Percentiles rank a stretch among this genome's conserved stretches.
Conservation (phyloP, 1,284 basidiomycete species). For the Apiotrichum gamsii region DNA sequence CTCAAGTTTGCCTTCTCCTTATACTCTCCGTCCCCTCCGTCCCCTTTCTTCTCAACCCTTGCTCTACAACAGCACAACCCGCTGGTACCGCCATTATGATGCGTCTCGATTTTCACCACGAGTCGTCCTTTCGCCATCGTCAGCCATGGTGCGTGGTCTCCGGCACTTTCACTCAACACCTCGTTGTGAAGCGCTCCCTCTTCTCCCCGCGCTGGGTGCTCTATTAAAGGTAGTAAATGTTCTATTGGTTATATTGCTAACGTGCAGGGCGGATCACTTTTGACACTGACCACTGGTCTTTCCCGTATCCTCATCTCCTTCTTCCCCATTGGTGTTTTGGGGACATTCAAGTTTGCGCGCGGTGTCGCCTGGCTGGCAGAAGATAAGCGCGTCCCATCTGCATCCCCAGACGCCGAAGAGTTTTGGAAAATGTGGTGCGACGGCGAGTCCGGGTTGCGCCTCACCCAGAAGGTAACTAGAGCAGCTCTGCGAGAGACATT, state of each 20-base stretch:
- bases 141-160: too few relatives aligned
- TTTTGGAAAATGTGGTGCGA: constrained; percentile 44
- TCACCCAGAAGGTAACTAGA: too few relatives aligned
- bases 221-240: constrained; percentile 45
- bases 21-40: too few relatives aligned
- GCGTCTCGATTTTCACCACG: too few relatives aligned
- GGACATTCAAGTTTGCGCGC: constrained; percentile 23
- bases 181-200: constrained; percentile 36
- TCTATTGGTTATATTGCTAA: not conserved
- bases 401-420: constrained; percentile 31
- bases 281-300: constrained; percentile 36
- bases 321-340: constrained; percentile 40
- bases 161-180: constrained; percentile 36
- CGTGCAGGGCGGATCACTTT: constrained; percentile 49
- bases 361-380: constrained; percentile 24
- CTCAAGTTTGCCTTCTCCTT: too few relatives aligned
- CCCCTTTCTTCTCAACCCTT: too few relatives aligned
- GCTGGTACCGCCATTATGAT: too few relatives aligned
- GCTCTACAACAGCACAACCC: too few relatives aligned
- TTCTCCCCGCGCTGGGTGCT: constrained; percentile 35
- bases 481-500: too few relatives aligned
- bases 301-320: constrained; percentile 44
- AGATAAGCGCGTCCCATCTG: constrained; percentile 23
- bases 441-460: constrained; percentile 25
- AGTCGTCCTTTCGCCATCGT: too few relatives aligned